Percentiles rank a stretch among this genome's conserved stretches.
These are phyloP conservation scores for Coniella lustricola DNA, from an alignment of 2,329 filamentous ascomycete species.

Conservation along the genomic window DNA sequence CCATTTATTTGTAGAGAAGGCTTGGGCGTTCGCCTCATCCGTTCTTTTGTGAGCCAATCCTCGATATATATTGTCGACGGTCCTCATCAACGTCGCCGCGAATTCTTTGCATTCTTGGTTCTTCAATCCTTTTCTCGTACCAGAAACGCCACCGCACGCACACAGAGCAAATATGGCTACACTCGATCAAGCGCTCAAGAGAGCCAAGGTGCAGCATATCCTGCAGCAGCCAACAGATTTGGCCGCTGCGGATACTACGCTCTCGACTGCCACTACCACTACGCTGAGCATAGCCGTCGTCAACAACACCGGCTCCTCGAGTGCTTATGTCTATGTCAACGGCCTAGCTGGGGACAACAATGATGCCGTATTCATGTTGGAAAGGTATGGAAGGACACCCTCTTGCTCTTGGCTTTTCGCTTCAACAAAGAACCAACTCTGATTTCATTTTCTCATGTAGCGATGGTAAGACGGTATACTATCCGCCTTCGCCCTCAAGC, in stretches of 20 bases:
- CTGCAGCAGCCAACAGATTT: constrained; percentile 19
- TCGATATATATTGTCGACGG: background rate
- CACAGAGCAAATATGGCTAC: constrained; percentile 20
- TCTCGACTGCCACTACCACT: constrained; percentile 4
- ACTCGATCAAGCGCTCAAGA: constrained; percentile 21
- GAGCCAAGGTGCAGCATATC: constrained; percentile 20
- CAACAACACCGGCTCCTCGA: constrained; percentile 57
- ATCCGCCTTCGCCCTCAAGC: constrained; percentile 50
- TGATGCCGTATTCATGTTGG: constrained; percentile 54
- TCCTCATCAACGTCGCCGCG: background rate
- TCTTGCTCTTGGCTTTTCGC: background rate
- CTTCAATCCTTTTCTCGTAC: background rate
- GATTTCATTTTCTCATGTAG: background rate
- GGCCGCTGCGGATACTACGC: background rate
- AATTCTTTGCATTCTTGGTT: background rate
- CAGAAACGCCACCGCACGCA: background rate
- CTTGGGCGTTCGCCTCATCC: background rate
- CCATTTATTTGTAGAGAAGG: background rate
- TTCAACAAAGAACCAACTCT: background rate
- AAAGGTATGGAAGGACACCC: constrained; percentile 29
- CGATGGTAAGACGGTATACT: constrained; percentile 60
- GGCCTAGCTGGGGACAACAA: constrained; percentile 55
- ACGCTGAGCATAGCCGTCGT: constrained; percentile 55
- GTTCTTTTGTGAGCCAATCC: background rate
- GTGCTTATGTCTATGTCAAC: constrained; percentile 64